Evolutionary conservation across 108 stramenopile genomes (phyloP).

Genomic region (Cyclotella kingstonii): DNA sequence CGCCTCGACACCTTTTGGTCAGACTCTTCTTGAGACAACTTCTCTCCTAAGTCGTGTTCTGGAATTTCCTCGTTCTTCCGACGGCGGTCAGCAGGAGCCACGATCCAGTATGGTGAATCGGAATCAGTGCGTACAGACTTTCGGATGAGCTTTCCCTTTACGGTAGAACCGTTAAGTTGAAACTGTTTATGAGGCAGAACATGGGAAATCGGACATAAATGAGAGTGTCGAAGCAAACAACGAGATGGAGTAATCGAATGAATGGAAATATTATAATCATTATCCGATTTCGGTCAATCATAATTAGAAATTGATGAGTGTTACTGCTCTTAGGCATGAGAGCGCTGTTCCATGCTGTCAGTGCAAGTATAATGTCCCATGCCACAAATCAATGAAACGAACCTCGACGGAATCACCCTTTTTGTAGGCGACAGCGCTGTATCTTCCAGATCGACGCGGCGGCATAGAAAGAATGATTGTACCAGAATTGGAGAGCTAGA

Average conservation of each 20-base stretch:
- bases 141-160: conserved; percentile 30
- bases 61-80: conserved; percentile 39
- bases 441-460: conserved; percentile 21
- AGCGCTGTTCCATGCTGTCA: neutral
- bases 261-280: too few species aligned
- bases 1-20: conserved; percentile 12
- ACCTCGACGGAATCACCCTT: conserved; percentile 40
- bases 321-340: neutral
- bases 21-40: conserved; percentile 17
- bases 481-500: neutral
- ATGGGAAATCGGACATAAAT: neutral
- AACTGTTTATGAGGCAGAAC: conserved; percentile 4
- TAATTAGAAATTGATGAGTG: neutral
- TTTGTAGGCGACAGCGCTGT: conserved; percentile 18
- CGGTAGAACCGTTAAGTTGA: conserved; percentile 35
- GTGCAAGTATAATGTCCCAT: neutral
- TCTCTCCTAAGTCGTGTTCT: conserved; percentile 24
- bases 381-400: conserved; percentile 1
- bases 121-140: conserved; percentile 14
- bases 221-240: neutral
- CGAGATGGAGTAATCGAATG: neutral
- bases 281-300: too few species aligned
- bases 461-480: neutral
- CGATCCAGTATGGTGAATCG: conserved; percentile 28
- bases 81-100: conserved; percentile 29